phyloP scores from a whole-genome alignment of 306 rosid genomes.

The Cucurbita maxima region DNA sequence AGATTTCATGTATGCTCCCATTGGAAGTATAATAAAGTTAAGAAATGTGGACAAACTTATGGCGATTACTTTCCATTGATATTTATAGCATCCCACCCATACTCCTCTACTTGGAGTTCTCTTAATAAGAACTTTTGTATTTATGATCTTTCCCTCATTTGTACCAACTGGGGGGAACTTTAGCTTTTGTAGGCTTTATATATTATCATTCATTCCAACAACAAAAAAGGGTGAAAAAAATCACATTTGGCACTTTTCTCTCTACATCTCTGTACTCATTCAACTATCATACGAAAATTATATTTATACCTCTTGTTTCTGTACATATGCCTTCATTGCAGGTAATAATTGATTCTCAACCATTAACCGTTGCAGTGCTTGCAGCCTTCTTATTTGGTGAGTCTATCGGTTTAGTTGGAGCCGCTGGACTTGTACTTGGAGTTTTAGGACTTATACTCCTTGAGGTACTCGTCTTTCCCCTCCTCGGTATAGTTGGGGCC shows the following conservation, averaged over 20 bases:
- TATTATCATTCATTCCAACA: background rate
- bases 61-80: background rate
- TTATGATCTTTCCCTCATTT: background rate
- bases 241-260: background rate
- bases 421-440: slow-evolving; percentile 77
- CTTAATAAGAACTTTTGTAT: background rate
- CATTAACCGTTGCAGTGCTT: slow-evolving; percentile 87
- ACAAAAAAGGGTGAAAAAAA: background rate
- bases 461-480: slow-evolving; percentile 37
- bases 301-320: background rate
- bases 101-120: background rate
- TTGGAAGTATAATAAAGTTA: background rate
- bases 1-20: background rate
- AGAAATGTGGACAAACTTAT: background rate
- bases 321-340: slow-evolving; percentile 9
- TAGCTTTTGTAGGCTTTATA: background rate
- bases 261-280: background rate
- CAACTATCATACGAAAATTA: background rate
- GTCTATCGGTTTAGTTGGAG: slow-evolving; percentile 78
- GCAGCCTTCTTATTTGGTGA: slow-evolving; percentile 82
- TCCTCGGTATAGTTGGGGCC: background rate
- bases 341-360: slow-evolving; percentile 96
- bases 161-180: background rate
- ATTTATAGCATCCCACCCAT: background rate
- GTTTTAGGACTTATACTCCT: slow-evolving; percentile 75